Conservation (phyloP, 1,284 basidiomycete species). For the Ustilago bromivora region DNA sequence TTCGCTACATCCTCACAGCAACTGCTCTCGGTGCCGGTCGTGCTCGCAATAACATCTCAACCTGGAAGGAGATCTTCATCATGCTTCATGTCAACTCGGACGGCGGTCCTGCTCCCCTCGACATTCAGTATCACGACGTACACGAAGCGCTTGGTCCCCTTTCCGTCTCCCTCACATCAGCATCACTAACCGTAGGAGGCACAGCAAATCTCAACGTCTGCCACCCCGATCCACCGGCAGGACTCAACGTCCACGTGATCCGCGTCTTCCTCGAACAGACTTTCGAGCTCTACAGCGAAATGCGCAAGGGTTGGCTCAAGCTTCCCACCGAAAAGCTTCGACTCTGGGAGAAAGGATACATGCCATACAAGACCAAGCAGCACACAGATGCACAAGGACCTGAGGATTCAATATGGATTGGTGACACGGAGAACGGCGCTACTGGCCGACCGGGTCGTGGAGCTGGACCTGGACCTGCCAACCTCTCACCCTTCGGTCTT, state of each 20-base stretch:
- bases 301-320: slow-evolving; percentile 59
- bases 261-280: slow-evolving; percentile 67
- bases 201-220: slow-evolving; percentile 57
- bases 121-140: slow-evolving; percentile 66
- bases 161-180: slow-evolving; percentile 59
- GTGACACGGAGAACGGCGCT: slow-evolving; percentile 40
- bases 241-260: slow-evolving; percentile 63
- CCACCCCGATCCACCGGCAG: slow-evolving; percentile 65
- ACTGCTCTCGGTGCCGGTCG: slow-evolving; percentile 65
- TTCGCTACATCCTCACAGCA: slow-evolving; percentile 65
- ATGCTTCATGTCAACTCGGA: slow-evolving; percentile 64
- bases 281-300: slow-evolving; percentile 64
- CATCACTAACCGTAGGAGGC: slow-evolving; percentile 67
- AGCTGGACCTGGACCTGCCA: slow-evolving; percentile 38
- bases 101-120: slow-evolving; percentile 63
- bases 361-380: slow-evolving; percentile 65
- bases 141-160: slow-evolving; percentile 66
- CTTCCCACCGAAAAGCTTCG: slow-evolving; percentile 64
- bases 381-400: slow-evolving; percentile 37
- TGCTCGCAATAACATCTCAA: slow-evolving; percentile 53
- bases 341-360: slow-evolving; percentile 65
- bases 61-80: slow-evolving; percentile 65
- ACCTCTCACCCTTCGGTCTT: slow-evolving; percentile 52
- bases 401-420: slow-evolving; percentile 59
- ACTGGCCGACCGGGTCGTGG: slow-evolving; percentile 54